phyloP scores from a whole-genome alignment of 1,139 yeast species.

The Zygoascus hellenicus region DNA sequence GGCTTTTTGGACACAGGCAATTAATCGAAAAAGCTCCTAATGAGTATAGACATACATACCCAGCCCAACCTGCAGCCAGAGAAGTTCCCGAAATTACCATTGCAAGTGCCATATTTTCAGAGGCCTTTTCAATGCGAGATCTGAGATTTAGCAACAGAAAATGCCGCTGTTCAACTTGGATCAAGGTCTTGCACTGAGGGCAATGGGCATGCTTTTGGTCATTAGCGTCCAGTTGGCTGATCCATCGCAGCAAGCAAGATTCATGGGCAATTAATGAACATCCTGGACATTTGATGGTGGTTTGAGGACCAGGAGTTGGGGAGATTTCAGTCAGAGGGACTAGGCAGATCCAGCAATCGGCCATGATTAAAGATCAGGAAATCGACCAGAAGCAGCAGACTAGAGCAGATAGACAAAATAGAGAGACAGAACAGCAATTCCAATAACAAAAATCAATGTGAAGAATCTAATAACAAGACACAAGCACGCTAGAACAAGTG shows the following conservation, averaged over 20 bases:
- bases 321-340: constrained; percentile 39
- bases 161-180: constrained; percentile 26
- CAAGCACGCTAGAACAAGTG: too few relatives aligned
- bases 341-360: constrained; percentile 43
- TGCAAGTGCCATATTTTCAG: constrained; percentile 23
- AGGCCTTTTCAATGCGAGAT: constrained; percentile 22
- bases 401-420: too few relatives aligned
- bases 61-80: constrained; percentile 22
- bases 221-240: constrained; percentile 33
- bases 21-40: constrained; percentile 34
- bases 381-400: too few relatives aligned
- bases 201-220: constrained; percentile 29
- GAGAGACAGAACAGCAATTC: too few relatives aligned
- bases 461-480: too few relatives aligned
- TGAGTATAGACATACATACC: constrained; percentile 27
- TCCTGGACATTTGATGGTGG: constrained; percentile 38
- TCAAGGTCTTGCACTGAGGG: constrained; percentile 42
- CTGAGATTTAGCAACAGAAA: constrained; percentile 27
- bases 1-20: constrained; percentile 33
- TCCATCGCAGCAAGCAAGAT: constrained; percentile 42
- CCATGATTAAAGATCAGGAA: constrained; percentile 2
- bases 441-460: too few relatives aligned
- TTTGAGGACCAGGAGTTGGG: constrained; percentile 20
- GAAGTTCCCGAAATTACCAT: constrained; percentile 28
- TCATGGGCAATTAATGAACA: constrained; percentile 42